Percentiles rank a stretch among this genome's conserved stretches.
phyloP scores from a whole-genome alignment of 2,329 filamentous ascomycete species.

The Epichloe gansuensis region DNA sequence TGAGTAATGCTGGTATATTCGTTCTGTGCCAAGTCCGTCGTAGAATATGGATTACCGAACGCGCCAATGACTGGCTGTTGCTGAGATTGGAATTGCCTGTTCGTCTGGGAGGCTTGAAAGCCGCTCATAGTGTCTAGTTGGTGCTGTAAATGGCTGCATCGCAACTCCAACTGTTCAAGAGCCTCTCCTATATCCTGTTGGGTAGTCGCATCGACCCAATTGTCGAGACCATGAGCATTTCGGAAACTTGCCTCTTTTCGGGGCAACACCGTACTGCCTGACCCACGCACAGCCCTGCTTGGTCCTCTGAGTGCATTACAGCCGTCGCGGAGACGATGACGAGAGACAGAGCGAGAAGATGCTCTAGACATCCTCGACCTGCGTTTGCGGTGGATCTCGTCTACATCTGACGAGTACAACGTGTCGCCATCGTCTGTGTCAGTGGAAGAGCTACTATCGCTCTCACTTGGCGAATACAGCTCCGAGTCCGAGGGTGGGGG shows the following conservation, averaged over 20 bases:
- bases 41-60: neutral
- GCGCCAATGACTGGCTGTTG: neutral
- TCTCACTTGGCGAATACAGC: neutral
- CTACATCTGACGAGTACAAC: neutral
- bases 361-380: neutral
- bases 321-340: neutral
- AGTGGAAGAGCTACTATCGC: neutral
- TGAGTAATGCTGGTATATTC: neutral
- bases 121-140: constrained; percentile 1
- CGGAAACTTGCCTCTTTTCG: neutral
- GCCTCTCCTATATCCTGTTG: constrained; percentile 1
- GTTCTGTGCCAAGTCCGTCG: neutral
- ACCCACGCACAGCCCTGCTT: neutral
- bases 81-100: neutral
- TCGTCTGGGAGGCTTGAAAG: neutral
- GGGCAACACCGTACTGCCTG: neutral
- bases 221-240: neutral
- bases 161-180: constrained; percentile 4
- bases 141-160: neutral
- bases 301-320: too few relatives aligned
- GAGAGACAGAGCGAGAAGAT: neutral
- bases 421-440: neutral
- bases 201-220: neutral
- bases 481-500: neutral
- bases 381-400: neutral